phyloP scores from a whole-genome alignment of 2,329 filamentous ascomycete genomes.

The Aspergillus sojae region DNA sequence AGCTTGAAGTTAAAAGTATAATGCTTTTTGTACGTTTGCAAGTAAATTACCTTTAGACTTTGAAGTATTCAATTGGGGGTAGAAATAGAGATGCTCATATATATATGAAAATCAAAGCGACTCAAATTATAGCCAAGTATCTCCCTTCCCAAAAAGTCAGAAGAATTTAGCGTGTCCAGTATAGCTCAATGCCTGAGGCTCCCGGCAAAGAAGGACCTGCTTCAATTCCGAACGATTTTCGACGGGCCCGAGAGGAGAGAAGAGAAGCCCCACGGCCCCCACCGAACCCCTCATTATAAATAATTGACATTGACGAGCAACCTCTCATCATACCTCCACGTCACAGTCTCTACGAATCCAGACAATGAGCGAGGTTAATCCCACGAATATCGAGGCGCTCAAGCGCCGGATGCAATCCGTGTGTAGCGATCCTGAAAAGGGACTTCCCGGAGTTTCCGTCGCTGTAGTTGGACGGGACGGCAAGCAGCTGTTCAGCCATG shows the following conservation, averaged over 20 bases:
- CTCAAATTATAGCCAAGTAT: no score
- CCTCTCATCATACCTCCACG: background rate
- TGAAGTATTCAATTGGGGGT: no score
- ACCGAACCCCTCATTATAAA: background rate
- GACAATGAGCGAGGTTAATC: background rate
- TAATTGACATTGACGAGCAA: background rate
- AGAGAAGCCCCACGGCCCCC: background rate
- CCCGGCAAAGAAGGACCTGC: no score
- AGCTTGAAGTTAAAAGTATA: no score
- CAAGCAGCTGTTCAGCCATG: slow-evolving; percentile 51
- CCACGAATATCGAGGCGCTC: background rate
- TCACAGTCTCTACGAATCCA: background rate
- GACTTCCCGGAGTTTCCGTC: slow-evolving; percentile 51
- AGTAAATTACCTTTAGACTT: no score
- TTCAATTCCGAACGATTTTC: background rate
- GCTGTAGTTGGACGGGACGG: slow-evolving; percentile 52
- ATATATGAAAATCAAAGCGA: no score
- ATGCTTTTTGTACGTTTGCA: no score
- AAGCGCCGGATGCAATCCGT: background rate
- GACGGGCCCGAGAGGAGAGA: background rate
- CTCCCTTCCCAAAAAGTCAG: no score
- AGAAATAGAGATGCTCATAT: no score
- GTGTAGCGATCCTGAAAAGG: slow-evolving; percentile 36
- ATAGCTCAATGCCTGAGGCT: background rate
- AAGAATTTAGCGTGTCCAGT: no score